Conservation (phyloP, 2,329 filamentous ascomycete genomes). For the Ophiocordyceps australis region DNA sequence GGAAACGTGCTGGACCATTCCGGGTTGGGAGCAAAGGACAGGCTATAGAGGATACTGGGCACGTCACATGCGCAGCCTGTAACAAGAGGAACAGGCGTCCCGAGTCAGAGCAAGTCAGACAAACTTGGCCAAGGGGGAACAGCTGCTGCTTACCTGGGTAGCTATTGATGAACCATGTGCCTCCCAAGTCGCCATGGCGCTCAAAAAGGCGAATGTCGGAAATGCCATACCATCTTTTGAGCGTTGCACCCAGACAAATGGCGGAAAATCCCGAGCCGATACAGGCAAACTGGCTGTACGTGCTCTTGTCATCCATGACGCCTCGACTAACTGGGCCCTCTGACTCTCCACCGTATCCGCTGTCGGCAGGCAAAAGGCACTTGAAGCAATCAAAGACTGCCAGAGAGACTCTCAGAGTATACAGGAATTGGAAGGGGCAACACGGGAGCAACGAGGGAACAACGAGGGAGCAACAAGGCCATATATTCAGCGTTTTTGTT, state of each 20-base stretch:
- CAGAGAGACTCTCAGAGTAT: no score
- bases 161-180: slow-evolving; percentile 45
- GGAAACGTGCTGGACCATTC: slow-evolving; percentile 41
- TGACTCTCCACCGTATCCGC: no score
- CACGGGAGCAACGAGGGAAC: no score
- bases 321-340: no score
- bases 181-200: slow-evolving; percentile 34
- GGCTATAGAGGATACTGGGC: slow-evolving; percentile 41
- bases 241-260: slow-evolving; percentile 39
- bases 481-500: no score
- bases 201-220: slow-evolving; percentile 45
- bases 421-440: no score
- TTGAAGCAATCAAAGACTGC: no score
- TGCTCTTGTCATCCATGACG: no score
- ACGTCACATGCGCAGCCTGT: slow-evolving; percentile 34
- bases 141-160: slow-evolving; percentile 28
- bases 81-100: no score
- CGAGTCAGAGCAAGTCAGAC: no score
- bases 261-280: slow-evolving; percentile 45
- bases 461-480: no score
- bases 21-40: slow-evolving; percentile 39
- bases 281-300: slow-evolving; percentile 20
- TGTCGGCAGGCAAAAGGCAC: no score
- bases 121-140: background rate
- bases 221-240: slow-evolving; percentile 37